These are phyloP conservation scores for Diplodia scrobiculata DNA, from an alignment of 2,329 filamentous ascomycete genomes.

Conservation along the genomic window DNA sequence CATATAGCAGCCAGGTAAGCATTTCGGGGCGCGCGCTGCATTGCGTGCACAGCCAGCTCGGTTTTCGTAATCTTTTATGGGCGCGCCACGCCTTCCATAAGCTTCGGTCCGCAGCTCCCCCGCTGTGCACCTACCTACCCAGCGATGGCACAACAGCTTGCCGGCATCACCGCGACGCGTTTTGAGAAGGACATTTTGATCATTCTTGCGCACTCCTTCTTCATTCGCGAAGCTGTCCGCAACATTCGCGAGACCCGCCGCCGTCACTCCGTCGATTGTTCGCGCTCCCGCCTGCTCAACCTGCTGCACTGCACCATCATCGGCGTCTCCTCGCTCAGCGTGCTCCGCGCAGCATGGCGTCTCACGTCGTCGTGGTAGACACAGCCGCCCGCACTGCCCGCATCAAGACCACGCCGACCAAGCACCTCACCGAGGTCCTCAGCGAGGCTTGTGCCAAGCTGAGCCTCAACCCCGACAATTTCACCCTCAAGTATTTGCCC, in stretches of 20 bases:
- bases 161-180: conserved; percentile 27
- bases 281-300: conserved; percentile 27
- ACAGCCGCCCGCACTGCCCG: conserved; percentile 73
- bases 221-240: conserved; percentile 20
- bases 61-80: conserved; percentile 9
- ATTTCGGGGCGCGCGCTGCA: not conserved
- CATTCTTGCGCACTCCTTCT: conserved; percentile 25
- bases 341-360: conserved; percentile 64
- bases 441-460: conserved; percentile 86
- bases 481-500: conserved; percentile 70
- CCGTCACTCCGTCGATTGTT: conserved; percentile 26
- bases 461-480: conserved; percentile 70
- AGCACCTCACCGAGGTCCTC: conserved; percentile 80
- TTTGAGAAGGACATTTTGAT: conserved; percentile 26
- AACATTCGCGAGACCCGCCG: conserved; percentile 29
- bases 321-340: conserved; percentile 26
- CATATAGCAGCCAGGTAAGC: not conserved
- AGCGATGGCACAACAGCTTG: conserved; percentile 23
- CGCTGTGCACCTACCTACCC: conserved; percentile 16
- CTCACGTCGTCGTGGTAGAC: conserved; percentile 85
- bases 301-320: conserved; percentile 29
- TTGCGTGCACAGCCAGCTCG: not conserved
- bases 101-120: conserved; percentile 27
- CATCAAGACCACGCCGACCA: conserved; percentile 80
- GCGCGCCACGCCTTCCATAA: conserved; percentile 26